Base-by-base conservation (phyloP, 208 protist genomes). In the Leishmania amazonensis region DNA sequence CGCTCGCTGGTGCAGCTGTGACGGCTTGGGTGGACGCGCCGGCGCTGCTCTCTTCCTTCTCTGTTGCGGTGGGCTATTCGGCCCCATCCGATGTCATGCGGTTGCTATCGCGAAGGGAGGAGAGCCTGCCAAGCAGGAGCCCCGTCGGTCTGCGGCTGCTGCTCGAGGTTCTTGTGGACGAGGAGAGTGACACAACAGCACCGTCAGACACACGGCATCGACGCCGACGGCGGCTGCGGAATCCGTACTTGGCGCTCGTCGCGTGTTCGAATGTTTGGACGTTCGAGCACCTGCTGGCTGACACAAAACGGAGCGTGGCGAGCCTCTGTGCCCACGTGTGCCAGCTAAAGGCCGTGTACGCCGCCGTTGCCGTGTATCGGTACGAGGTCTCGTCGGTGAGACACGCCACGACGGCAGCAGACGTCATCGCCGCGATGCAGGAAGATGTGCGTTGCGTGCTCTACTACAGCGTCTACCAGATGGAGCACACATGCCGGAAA, bases 171-270 rank as follows among this genome's bases (percentile, higher is more conserved):
- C 87, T 94, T 19, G 83, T 76, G 2, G 91, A 93, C 21, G 86
- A 85, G 8, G 42, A 84, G n/a, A 31, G 62, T 53, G 40, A 49
- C 31, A 60, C 28, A 4, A n/a, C 28, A 54, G 38, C 21, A 17
- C 38, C 9, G 0, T 2, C 21, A 0, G 47, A 17, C 54, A 21
- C 47, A 28, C 67, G 35, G 60, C 60, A 67, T 62, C 49, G 72
- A 40, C n/a, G 72, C 72, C 45, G 31, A 45, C 31, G 13, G 51
- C 53, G 38, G 7, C 80, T 88, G 54, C 54, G 54, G 28, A 68
- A 87, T 40, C 88, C 89, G 0, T 91, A 81, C 78, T 81, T 95
- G 24, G 75, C 91, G 28, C 85, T 93, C 35, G 57, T 95, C 19
- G 85, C 80, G 60, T 95, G 88, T 79, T 78, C 84, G 17, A 83